Conservation (phyloP, 352 stramenopile species). For the Saprolegnia diclina region DNA sequence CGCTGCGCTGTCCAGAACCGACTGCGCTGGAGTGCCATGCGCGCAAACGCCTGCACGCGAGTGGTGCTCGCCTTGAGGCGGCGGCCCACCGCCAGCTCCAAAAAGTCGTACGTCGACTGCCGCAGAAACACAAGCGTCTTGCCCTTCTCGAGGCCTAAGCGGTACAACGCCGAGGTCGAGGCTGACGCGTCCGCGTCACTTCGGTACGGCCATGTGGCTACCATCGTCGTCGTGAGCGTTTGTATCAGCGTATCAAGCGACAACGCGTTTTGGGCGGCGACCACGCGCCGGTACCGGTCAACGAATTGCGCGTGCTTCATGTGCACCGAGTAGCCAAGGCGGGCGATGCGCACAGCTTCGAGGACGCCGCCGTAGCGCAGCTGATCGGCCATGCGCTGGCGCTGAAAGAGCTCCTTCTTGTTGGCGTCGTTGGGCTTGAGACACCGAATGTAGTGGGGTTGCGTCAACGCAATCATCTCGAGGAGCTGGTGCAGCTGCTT, state of each 20-base stretch:
- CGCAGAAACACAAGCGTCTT: conserved; percentile 67
- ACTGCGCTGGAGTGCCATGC: conserved; percentile 13
- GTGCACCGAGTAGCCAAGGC: conserved; percentile 75
- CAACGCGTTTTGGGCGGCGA: conserved; percentile 1
- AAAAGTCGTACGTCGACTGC: conserved; percentile 52
- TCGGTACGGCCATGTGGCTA: background rate
- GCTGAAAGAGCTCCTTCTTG: conserved; percentile 83
- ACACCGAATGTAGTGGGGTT: conserved; percentile 98
- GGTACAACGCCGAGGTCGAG: conserved; percentile 37
- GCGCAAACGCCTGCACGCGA: conserved; percentile 38
- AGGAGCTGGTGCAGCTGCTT: conserved; percentile 90
- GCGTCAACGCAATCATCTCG: conserved; percentile 89
- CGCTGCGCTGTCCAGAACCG: background rate
- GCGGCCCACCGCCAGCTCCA: conserved; percentile 46
- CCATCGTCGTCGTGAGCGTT: conserved; percentile 29
- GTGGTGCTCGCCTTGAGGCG: conserved; percentile 33
- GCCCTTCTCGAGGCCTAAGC: conserved; percentile 38
- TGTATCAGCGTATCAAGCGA: conserved; percentile 30
- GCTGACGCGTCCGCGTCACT: background rate
- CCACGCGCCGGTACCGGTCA: conserved; percentile 38
- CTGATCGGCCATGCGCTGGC: conserved; percentile 64
- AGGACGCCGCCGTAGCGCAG: conserved; percentile 78
- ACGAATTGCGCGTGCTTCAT: conserved; percentile 67
- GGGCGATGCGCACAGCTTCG: conserved; percentile 80
- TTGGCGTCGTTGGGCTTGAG: conserved; percentile 98